Conservation (phyloP, 192 early-diverging fungal species). For the Umbelopsis isabellina region DNA sequence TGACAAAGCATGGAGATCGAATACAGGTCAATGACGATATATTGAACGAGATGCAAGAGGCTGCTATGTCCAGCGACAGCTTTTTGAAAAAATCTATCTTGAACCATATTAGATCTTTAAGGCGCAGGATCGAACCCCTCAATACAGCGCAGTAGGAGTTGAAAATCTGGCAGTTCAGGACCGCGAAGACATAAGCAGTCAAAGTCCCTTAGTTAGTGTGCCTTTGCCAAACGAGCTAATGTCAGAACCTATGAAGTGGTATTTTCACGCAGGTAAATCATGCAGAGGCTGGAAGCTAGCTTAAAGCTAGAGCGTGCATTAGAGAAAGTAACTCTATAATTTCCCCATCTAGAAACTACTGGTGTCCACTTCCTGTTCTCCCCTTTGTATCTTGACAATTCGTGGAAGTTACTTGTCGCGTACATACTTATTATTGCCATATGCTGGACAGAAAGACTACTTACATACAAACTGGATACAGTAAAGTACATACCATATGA, state of each 20-base stretch:
- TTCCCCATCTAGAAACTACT: not conserved
- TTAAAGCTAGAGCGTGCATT: too few species aligned
- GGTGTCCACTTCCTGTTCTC: conserved; percentile 29
- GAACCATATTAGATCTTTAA: not conserved
- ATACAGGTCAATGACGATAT: not conserved
- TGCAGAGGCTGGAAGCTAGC: too few species aligned
- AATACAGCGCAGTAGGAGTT: not conserved
- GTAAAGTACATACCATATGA: not conserved
- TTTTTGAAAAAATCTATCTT: conserved; percentile 16
- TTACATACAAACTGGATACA: conserved; percentile 24
- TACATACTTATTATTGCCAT: conserved; percentile 28
- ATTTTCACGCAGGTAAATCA: conserved; percentile 2
- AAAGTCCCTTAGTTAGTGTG: too few species aligned
- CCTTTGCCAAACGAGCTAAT: not conserved
- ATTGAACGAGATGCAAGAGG: not conserved
- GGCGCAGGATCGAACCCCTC: not conserved
- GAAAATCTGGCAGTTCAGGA: too few species aligned
- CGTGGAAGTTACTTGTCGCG: not conserved
- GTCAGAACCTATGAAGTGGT: conserved; percentile 20
- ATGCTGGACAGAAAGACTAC: conserved; percentile 25
- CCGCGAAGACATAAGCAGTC: too few species aligned
- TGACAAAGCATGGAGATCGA: conserved; percentile 12
- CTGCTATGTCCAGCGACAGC: not conserved
- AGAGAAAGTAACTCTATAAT: not conserved
- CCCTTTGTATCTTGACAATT: conserved; percentile 12